Evolutionary conservation across 306 rosid species (phyloP).

Genomic region (Medicago lupulina): DNA sequence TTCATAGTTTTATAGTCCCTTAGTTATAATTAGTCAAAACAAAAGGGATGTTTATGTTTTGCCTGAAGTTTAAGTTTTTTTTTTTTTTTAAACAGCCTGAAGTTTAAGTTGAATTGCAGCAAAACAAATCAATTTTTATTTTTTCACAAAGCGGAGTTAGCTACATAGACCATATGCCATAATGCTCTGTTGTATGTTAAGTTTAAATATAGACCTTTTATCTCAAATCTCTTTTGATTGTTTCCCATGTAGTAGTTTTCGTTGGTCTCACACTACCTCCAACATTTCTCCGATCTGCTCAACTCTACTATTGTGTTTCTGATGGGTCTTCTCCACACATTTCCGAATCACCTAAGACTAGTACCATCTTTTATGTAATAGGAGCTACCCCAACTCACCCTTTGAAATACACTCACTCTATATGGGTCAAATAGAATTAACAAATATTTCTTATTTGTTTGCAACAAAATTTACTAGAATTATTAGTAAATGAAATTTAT

Average conservation of each 20-base stretch:
- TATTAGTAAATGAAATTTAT: neutral
- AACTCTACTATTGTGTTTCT: neutral
- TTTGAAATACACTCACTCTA: neutral
- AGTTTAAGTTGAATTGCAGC: neutral
- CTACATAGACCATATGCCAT: neutral
- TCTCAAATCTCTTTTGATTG: conserved; percentile 2
- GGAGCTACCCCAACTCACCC: conserved; percentile 5
- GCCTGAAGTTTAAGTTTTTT: neutral
- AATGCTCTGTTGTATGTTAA: neutral
- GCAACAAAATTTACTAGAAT: neutral
- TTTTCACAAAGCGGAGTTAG: neutral
- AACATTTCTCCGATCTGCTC: neutral
- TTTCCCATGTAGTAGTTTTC: neutral
- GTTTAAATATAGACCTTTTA: neutral
- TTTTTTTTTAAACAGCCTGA: neutral
- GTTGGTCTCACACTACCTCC: neutral
- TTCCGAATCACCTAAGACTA: neutral
- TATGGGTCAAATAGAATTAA: neutral
- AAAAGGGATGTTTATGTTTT: neutral
- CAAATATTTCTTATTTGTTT: neutral
- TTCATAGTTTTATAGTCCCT: neutral
- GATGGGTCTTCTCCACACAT: conserved; percentile 1
- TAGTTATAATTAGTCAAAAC: neutral
- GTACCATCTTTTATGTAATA: conserved; percentile 1
- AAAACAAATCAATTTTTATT: neutral